These are phyloP conservation scores for Ilyonectria destructans DNA, from an alignment of 2,329 filamentous ascomycete genomes.

Conservation along the genomic window DNA sequence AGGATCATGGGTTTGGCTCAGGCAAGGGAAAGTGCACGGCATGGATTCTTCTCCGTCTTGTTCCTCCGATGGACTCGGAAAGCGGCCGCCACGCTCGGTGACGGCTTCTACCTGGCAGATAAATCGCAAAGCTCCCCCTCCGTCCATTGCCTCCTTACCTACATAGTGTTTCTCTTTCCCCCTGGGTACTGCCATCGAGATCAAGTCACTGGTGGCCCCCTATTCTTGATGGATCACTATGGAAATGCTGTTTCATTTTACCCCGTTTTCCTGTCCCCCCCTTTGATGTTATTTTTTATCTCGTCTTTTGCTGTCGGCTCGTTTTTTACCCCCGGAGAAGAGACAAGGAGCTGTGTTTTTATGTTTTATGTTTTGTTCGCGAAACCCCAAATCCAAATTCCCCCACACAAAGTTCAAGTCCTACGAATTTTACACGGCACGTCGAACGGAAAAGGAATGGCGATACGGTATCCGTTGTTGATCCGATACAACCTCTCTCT, in stretches of 20 bases:
- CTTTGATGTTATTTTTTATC: constrained; percentile 30
- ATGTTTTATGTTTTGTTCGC: constrained; percentile 33
- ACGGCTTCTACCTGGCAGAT: constrained; percentile 51
- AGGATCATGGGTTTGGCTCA: constrained; percentile 58
- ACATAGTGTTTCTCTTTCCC: constrained; percentile 42
- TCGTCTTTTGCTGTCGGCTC: constrained; percentile 40
- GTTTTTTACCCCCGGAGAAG: constrained; percentile 40
- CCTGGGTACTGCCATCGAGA: constrained; percentile 43
- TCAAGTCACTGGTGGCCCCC: constrained; percentile 34
- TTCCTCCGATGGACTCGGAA: constrained; percentile 49
- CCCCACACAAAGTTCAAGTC: constrained; percentile 28
- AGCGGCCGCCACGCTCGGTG: constrained; percentile 43
- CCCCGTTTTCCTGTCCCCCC: constrained; percentile 34
- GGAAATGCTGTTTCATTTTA: constrained; percentile 52
- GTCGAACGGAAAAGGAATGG: constrained; percentile 13
- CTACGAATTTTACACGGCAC: constrained; percentile 26
- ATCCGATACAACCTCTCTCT: constrained; percentile 2
- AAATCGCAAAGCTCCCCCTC: constrained; percentile 49
- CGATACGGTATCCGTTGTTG: constrained; percentile 13
- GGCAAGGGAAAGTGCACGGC: constrained; percentile 58
- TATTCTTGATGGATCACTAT: constrained; percentile 49
- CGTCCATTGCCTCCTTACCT: constrained; percentile 38
- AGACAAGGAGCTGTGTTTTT: constrained; percentile 35
- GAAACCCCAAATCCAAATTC: constrained; percentile 26
- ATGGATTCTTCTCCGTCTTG: constrained; percentile 54